Evolutionary conservation across 768 basidiomycete species (phyloP), one percentile per base, ranked within the genome.

Genomic region (Pulveroboletus sp.): DNA sequence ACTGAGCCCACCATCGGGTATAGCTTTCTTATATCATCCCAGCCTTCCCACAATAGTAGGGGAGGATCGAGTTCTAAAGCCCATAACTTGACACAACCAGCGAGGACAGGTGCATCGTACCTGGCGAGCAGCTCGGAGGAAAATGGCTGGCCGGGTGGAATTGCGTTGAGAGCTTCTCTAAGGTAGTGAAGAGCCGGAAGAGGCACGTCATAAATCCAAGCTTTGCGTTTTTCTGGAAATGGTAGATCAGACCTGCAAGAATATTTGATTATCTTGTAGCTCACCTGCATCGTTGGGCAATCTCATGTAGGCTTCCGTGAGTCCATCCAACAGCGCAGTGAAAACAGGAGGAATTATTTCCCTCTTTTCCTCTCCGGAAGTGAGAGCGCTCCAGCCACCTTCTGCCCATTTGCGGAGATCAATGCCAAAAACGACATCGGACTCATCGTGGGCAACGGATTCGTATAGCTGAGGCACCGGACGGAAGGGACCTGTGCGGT

Each of bases 171-270:
- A 6, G 77, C 76, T 68, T 93, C 89, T 49, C 94, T 84, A 28
- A 97, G 81, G 51, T 86, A 86, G 59, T 98, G 94, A 14, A 88
- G 79, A 24, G 82, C 81, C 2, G 82, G 74, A 6, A 98, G 76
- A 1, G 93, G 93, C 4, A 90, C 88, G 59, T 97, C 92, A 68
- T 96, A 98, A 47, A 97, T 89, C 94, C 94, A 97, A 4, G 85
- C 73, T 71, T 86, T 92, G 51, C 94, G 83, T 63, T 82, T 86
- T 65, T 94, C 93, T 84, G 62, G 5, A 32, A 11, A 47, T 18
- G n/a, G 48, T 32, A 15, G 11, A 36, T 59, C 21, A 56, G 40
- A 42, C 7, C 9, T 21, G 40, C 4, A 32, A 6, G 14, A 8
- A 18, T 15, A 39, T 8, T 15, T 2, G 42, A 15, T 38, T 30